Evolutionary conservation across 495 filamentous ascomycete genomes (phyloP), one percentile per base, ranked within the genome.

Genomic region (Alectoria sarmentosa): DNA sequence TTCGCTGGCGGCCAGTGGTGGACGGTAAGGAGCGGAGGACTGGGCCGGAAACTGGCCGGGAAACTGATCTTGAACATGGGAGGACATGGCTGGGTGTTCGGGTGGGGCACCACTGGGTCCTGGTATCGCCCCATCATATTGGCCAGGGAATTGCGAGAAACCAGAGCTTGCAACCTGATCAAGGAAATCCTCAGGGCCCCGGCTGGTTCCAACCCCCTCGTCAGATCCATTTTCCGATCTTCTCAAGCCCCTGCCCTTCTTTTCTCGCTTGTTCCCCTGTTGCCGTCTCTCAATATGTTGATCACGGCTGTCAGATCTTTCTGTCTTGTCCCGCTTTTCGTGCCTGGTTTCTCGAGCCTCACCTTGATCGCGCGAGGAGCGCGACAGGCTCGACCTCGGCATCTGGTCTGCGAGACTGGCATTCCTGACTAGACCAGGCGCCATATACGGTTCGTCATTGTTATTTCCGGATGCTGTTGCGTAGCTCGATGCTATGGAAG

Each of bases 31-130:
- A 34, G 75, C 70, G 14, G 83, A 65, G 38, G 70, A 75, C 21
- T 71, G 62, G 11, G 70, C 54, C 8, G 83, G 80, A 61, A 84
- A 78, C 67, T 86, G 83, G 39, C 82, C 84, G 21, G 83, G 84
- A 66, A 86, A 86, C 64, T 86, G 84, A 61, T 81, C 78, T 41
- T 76, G 69, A 13, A 86, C 76, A 72, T 85, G 83, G 26, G 84
- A 74, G 44, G 82, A 79, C 64, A 78, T 77, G 1, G 72, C 66
- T 13, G 66, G 65, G 46, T 72, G 71, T 17, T 65, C 52, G 44
- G 61, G 57, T 69, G 48, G 69, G 58, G 60, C 72, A 58, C 37
- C 66, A 48, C 41, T 63, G 34, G 39, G 58, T 36, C 66, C 66
- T 52, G 71, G 68, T 48, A 75, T 65, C 26, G 66, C 63, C 11